Evolutionary conservation across 108 stramenopile species (phyloP).

Genomic region (Cyclotella kingstonii): DNA sequence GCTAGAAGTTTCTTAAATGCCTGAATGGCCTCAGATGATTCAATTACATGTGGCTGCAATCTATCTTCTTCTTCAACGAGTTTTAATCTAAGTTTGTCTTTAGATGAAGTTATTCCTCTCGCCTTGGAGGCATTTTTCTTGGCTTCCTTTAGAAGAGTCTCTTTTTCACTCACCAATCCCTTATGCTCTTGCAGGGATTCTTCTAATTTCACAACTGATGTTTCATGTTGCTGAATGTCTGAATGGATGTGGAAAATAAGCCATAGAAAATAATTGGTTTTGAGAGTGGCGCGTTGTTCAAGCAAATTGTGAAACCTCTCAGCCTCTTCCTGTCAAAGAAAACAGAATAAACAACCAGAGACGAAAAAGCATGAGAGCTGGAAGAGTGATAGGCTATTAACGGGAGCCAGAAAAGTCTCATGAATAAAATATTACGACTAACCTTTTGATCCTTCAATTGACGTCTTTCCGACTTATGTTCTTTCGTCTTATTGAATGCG

Average conservation of each 20-base stretch:
- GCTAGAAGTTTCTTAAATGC: conserved; percentile 62
- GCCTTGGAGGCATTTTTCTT: conserved; percentile 73
- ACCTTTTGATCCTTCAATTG: conserved; percentile 93
- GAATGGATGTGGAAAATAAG: conserved; percentile 88
- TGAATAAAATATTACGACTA: not conserved
- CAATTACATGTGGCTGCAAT: conserved; percentile 73
- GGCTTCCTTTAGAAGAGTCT: conserved; percentile 58
- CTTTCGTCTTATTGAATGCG: conserved; percentile 90
- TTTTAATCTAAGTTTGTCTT: conserved; percentile 72
- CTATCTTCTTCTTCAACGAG: conserved; percentile 63
- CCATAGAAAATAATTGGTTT: conserved; percentile 90
- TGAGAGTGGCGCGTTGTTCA: conserved; percentile 61
- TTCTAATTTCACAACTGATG: conserved; percentile 48
- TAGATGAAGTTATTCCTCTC: conserved; percentile 49
- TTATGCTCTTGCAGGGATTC: conserved; percentile 59
- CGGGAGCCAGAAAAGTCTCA: not conserved
- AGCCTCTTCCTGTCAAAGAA: conserved; percentile 63
- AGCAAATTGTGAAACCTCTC: conserved; percentile 78
- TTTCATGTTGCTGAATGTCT: conserved; percentile 78
- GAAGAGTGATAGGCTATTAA: not conserved
- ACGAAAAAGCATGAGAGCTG: no score
- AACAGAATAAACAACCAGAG: no score
- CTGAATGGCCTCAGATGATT: conserved; percentile 70
- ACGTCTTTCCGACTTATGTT: conserved; percentile 79
- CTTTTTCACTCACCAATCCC: conserved; percentile 57